phyloP scores from a whole-genome alignment of 805 yeast genomes.

The Candida nanaspora region DNA sequence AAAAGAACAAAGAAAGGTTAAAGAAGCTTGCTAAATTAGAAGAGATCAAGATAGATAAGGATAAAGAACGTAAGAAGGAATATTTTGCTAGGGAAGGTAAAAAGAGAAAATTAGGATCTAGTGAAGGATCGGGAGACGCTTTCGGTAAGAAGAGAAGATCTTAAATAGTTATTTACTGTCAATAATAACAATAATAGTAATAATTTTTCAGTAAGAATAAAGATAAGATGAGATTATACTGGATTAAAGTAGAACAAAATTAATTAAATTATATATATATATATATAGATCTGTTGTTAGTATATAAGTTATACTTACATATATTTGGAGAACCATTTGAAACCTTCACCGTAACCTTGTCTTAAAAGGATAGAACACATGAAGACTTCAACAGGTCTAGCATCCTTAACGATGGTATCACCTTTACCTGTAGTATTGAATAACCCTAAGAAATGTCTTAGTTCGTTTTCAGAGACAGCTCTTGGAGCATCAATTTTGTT shows the following conservation, averaged over 20 bases:
- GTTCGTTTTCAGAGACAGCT: constrained; percentile 92
- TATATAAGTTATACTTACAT: constrained; percentile 38
- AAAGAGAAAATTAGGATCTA: constrained; percentile 41
- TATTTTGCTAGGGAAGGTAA: constrained; percentile 67
- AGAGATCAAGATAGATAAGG: constrained; percentile 64
- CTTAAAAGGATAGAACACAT: constrained; percentile 99
- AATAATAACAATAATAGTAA: no score
- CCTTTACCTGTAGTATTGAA: constrained; percentile 89
- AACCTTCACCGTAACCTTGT: constrained; percentile 97
- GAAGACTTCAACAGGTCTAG: constrained; percentile 90
- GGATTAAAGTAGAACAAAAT: not conserved
- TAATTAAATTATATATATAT: no score
- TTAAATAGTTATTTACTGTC: not conserved
- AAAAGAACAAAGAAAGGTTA: constrained; percentile 65
- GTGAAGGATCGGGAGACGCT: constrained; percentile 18
- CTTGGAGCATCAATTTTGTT: constrained; percentile 92
- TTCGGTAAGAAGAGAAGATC: constrained; percentile 20
- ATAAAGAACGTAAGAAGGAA: constrained; percentile 80
- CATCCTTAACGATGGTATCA: constrained; percentile 55
- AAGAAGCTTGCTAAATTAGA: constrained; percentile 72
- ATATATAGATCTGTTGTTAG: no score
- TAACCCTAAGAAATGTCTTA: constrained; percentile 84
- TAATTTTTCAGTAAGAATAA: no score
- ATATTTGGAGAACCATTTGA: constrained; percentile 96
- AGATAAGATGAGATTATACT: no score